A percentile compares a stretch with the other conserved stretches of the same genome.
These are phyloP conservation scores for Tilletiaria anomala DNA, from an alignment of 1,284 basidiomycete genomes.

Conservation along the genomic window DNA sequence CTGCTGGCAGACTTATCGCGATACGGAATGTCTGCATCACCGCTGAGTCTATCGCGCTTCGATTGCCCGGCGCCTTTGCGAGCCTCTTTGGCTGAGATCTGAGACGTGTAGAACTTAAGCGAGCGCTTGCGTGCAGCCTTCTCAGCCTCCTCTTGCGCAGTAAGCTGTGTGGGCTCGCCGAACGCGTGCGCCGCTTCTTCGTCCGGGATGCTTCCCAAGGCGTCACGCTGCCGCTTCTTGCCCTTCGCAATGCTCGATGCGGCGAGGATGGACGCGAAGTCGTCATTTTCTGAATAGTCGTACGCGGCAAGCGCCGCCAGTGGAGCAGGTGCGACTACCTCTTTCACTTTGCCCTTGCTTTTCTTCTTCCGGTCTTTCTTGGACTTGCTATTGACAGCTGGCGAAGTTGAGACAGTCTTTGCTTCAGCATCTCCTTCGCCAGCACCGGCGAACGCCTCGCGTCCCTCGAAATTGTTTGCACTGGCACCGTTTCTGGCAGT, in stretches of 20 bases:
- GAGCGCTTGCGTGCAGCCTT: constrained; percentile 21
- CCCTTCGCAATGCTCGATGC: constrained; percentile 9
- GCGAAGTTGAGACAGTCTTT: too few species aligned
- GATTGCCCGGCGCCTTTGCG: constrained; percentile 13
- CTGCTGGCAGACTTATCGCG: constrained; percentile 30
- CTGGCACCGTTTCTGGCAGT: too few species aligned
- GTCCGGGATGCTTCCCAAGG: constrained; percentile 4
- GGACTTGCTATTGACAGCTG: too few species aligned
- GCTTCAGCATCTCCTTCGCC: background rate
- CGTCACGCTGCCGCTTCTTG: constrained; percentile 8
- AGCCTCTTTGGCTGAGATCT: constrained; percentile 14
- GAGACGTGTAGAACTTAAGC: constrained; percentile 32
- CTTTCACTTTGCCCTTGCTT: background rate
- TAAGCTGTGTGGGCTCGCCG: constrained; percentile 28
- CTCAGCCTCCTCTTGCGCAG: constrained; percentile 22
- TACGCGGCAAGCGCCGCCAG: constrained; percentile 15
- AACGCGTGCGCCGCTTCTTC: constrained; percentile 13
- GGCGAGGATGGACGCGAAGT: constrained; percentile 10
- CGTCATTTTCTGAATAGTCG: too few species aligned
- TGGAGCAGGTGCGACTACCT: constrained; percentile 3
- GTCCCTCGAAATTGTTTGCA: too few species aligned
- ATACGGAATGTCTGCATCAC: constrained; percentile 37
- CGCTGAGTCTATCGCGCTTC: constrained; percentile 12
- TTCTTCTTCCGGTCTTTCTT: constrained; percentile 1
- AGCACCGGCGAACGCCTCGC: too few species aligned